Evolutionary conservation across 306 rosid genomes (phyloP), one percentile per base, ranked within the genome.

Genomic region (Crotalaria pallida): DNA sequence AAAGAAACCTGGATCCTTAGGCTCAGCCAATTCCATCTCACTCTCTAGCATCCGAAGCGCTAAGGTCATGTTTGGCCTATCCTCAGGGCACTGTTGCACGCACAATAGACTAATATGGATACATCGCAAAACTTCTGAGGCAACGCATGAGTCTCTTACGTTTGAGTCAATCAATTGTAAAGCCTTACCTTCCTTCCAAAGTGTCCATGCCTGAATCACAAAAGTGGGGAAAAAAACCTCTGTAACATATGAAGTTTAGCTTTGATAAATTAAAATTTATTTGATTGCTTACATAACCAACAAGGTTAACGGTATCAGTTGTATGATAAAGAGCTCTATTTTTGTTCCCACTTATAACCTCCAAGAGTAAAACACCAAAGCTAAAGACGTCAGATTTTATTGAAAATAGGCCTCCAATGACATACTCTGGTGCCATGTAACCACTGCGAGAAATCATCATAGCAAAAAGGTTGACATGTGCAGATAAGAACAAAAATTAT

Each of bases 31-130:
- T n/a, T n/a, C n/a, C n/a, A n/a, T n/a, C n/a, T n/a, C n/a, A n/a
- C n/a, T n/a, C n/a, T n/a, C n/a, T n/a, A n/a, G n/a, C n/a, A n/a
- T n/a, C n/a, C n/a, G n/a, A n/a, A n/a, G n/a, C n/a, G n/a, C n/a
- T n/a, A n/a, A n/a, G n/a, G n/a, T n/a, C n/a, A n/a, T n/a, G n/a
- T n/a, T n/a, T n/a, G 78, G 78, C 24, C 78, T 51, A 2, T 73
- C 71, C 13, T 83, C 69, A 0, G 82, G 78, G 1, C 51, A 24
- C 2, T 77, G 74, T 45, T 83, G 87, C 10, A 69, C 75, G 4
- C 86, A 82, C 16, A 82, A 61, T 15, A 79, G 76, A 53, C 86
- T 31, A 36, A 78, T 17, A 16, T 79, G 84, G 59, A 83, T 56
- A 61, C 82, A 79, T 0, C 77, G 79, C 64, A 83, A n/a, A 1